These are phyloP conservation scores for Blastobotrys malaysiensis DNA, from an alignment of 1,139 yeast genomes.

Conservation along the genomic window DNA sequence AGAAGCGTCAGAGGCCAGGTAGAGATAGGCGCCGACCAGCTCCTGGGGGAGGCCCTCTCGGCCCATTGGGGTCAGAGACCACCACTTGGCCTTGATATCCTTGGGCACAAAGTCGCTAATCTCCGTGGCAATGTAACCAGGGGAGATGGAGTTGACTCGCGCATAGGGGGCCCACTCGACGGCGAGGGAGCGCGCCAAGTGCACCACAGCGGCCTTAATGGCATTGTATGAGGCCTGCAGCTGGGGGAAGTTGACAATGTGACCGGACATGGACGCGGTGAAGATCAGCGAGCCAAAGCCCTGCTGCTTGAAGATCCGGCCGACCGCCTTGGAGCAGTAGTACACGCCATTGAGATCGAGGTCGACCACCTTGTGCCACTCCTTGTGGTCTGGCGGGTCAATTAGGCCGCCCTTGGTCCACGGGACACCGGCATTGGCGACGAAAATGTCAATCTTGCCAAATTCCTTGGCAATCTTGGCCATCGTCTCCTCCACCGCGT, in stretches of 20 bases:
- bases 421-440: slow-evolving; percentile 88
- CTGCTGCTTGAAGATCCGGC: slow-evolving; percentile 64
- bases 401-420: slow-evolving; percentile 73
- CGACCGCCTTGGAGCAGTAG: slow-evolving; percentile 67
- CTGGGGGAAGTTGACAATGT: slow-evolving; percentile 84
- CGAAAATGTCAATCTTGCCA: slow-evolving; percentile 73
- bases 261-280: slow-evolving; percentile 90
- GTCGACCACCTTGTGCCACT: slow-evolving; percentile 65
- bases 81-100: slow-evolving; percentile 56
- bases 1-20: slow-evolving; percentile 82
- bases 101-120: slow-evolving; percentile 55
- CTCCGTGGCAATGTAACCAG: slow-evolving; percentile 79
- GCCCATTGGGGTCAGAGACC: slow-evolving; percentile 72
- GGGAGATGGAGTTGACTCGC: slow-evolving; percentile 78
- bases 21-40: slow-evolving; percentile 80
- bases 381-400: slow-evolving; percentile 51
- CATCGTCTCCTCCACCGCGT: slow-evolving; percentile 53
- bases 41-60: slow-evolving; percentile 77
- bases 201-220: slow-evolving; percentile 81
- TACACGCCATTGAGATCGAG: slow-evolving; percentile 72
- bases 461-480: slow-evolving; percentile 61
- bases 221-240: slow-evolving; percentile 87
- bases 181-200: slow-evolving; percentile 74
- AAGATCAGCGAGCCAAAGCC: slow-evolving; percentile 70
- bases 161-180: slow-evolving; percentile 91